Evolutionary conservation across 768 basidiomycete genomes (phyloP), one percentile per base, ranked within the genome.

Genomic region (Leccinum disarticulatum): DNA sequence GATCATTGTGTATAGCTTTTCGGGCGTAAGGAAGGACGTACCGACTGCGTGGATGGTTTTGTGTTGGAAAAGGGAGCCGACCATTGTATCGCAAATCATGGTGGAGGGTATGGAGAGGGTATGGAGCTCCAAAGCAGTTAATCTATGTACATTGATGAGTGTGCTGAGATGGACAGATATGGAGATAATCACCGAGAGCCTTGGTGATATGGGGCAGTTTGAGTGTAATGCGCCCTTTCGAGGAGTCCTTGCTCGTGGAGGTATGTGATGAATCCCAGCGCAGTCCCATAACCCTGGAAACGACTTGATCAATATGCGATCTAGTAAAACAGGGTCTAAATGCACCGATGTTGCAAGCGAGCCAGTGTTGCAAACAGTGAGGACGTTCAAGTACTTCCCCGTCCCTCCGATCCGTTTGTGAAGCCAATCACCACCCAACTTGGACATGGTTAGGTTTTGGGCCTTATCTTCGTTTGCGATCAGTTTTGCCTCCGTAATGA

Each of bases 81-180:
- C 92, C 91, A 97, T 97, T 36, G 93, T 96, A 70, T 98, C 96
- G 69, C 95, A 96, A 52, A 98, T 88, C 93, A 98, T 96, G 5
- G 88, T 86, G 4, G 91, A 90, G 0, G 93, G 90, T 14, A 95
- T 89, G 36, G 85, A 77, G 49, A 98, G 83, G 4, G 88, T 88
- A 64, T 91, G 86, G 27, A 98, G 83, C 68, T 98, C 96, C 55
- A 95, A 76, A 3, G 94, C 89, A 5, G 96, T 98, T 52, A 98
- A 80, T 61, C 95, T 93, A 53, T 48, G 55, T 6, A 6, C 19
- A 8, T 25, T 28, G 2, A 31, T 57, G 22, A 53, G 14, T 57
- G 8, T 25, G 38, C 28, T 4, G 43, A 1, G 30, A 27, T 3
- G 19, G 10, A 46, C 19, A 13, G 17, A 41, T 27, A 2, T 6